Base-by-base conservation (phyloP, 345 rosid genomes). In the Punica granatum region DNA sequence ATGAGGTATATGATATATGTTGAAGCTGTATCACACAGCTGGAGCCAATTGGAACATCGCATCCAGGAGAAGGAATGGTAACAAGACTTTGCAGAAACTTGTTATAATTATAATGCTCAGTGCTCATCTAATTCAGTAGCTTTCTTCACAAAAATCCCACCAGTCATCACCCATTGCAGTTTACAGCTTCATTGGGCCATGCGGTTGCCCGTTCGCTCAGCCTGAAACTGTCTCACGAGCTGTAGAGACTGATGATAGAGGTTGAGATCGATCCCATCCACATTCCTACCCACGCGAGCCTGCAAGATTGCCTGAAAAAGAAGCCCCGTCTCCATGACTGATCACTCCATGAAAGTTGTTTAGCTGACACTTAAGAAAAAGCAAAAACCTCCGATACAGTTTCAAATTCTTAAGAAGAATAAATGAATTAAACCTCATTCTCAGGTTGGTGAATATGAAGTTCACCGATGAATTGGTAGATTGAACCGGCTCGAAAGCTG, bases 401-500 rank as follows among this genome's bases (percentile, higher is more conserved):
- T 30, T 32, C 18, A 30, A 30, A 19, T 30, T 5, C 35, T 5
- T 11, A 60, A 7, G 19, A 35, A 19, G n/a, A 58, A 10, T 4
- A 58, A 25, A 7, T 19, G 4, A 8, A 61, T n/a, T 16, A 19
- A 68, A 90, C 97, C 88, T 85, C 85, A 46, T 83, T 73, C 33
- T 77, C 74, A 7, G 80, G 80, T 60, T 78, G 61, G 32, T 12
- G 78, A 71, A 89, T 75, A 67, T 63, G 78, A 70, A 89, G 92
- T 84, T 93, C 99, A 6, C 99, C 97, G 16, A 91, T 91, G 74
- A 79, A 82, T 69, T 87, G 96, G 75, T 86, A 89, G 65, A 74
- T 61, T 11, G 95, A 93, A 58, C 90, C 89, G 43, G 79, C 75
- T 32, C 78, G 85, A 18, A 93, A 87, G 72, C 81, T 75, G 73